These are phyloP conservation scores for Straminergon stramineum DNA, from an alignment of 225 moss, liverwort and hornwort species.

Conservation along the genomic window DNA sequence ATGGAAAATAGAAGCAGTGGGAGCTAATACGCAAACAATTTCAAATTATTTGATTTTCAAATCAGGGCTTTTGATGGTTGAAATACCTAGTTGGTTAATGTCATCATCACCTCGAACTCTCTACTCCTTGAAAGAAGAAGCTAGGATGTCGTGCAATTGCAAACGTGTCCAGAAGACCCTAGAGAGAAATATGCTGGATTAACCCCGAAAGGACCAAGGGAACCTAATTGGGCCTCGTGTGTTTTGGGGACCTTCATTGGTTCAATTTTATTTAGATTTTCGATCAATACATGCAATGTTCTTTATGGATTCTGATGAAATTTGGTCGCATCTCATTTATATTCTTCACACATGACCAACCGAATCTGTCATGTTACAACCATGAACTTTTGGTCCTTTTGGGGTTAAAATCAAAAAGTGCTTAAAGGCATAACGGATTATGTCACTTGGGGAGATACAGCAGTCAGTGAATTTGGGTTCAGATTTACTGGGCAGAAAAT, in stretches of 20 bases:
- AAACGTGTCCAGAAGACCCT: not conserved
- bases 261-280: not conserved
- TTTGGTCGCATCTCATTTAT: not conserved
- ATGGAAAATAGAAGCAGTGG: not conserved
- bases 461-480: not conserved
- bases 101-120: not conserved
- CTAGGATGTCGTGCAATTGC: not conserved
- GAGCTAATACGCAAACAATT: not conserved
- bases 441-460: not conserved
- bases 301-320: not conserved
- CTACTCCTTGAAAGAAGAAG: not conserved
- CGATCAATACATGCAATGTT: not conserved
- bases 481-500: not conserved
- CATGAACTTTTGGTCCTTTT: not conserved
- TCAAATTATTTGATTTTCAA: not conserved
- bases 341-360: not conserved
- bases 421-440: not conserved
- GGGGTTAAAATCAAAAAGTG: not conserved
- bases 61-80: not conserved
- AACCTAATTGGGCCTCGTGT: not conserved
- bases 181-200: not conserved
- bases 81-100: not conserved
- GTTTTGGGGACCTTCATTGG: not conserved
- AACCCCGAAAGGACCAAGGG: no score
- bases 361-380: not conserved